Base-by-base conservation (phyloP, 2,329 filamentous ascomycete genomes). In the Epichloe sp. region DNA sequence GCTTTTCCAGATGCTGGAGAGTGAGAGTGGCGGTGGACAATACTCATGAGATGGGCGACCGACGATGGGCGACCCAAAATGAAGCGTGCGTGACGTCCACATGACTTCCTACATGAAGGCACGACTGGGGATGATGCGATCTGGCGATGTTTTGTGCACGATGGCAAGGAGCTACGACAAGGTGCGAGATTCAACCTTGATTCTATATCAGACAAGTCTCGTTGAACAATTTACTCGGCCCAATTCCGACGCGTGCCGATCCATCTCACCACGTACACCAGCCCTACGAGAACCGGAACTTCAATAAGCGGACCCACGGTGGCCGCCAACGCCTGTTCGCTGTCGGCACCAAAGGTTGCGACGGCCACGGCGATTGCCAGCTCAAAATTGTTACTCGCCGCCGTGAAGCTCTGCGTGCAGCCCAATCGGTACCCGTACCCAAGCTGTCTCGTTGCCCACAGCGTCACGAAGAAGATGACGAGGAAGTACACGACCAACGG, bases 311-410 rank as follows among this genome's bases (percentile, higher is more conserved):
- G 89, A 0, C 88, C 88, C 0, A 95, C 88, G 0, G 88, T 94
- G 7, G 85, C 75, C 1, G 89, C 88, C 44, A 95, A 70, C 0
- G 88, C 88, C 66, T 95, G 82, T 47, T 89, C 81, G 59, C 86
- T 91, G 41, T 85, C 71, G 0, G 83, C 76, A 0, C 88, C 89
- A 67, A 85, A 95, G 0, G 84, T 84, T 0, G 88, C 85, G 3
- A 95, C 82, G 0, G 86, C 86, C 0, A 95, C 88, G 0, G 88
- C 88, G 67, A 95, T 95, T 0, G 89, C 88, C 23, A 95, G 71
- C 70, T 95, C 89, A 60, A 95, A 95, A 63, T 95, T 95, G 62
- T 95, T 95, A 64, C 88, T 95, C 1, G 87, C 86, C 0, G 88
- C 90, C 0, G 87, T 94, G 60, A 95, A 93, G 62, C 86, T 89